Base-by-base conservation (phyloP, 352 stramenopile species). In the Phytopythium sindhum region DNA sequence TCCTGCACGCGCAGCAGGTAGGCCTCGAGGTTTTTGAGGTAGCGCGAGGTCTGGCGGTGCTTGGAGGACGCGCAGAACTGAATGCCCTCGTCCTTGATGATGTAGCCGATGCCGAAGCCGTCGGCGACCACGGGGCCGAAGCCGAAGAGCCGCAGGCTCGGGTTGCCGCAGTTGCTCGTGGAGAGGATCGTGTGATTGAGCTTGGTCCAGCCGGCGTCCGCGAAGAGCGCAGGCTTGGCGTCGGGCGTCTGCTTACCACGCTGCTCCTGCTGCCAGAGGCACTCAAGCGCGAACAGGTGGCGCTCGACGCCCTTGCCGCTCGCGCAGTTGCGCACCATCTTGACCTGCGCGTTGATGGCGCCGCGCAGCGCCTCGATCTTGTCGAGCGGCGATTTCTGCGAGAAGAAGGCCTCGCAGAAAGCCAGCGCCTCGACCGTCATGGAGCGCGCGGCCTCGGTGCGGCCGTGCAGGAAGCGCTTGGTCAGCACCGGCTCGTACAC, bases 61-160 rank as follows among this genome's bases (percentile, higher is more conserved):
- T 90, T 88, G 35, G 82, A 93, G 26, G 80, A 86, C 21, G 84
- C 86, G 60, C 86, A 95, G 68, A 95, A 88, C 69, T 97, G 86
- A 55, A 98, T 86, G 63, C 90, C 86, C 65, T 96, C 77, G 65
- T 98, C 94, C 69, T 98, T 98, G 75, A 98, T 99, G 62, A 99
- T 98, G 80, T 99, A 99, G 53, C 96, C 96, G 56, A 99, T 97
- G 57, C 96, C 96, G 76, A 98, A 98, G 37, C 96, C 96, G 67
- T 98, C 92, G 15, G 87, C 73, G 52, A 98, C 93, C 24, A 98
- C 92, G 1, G 93, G 91, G 11, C 92, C 93, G 72, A 98, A 98
- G 35, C 95, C 94, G 77, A 98, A 98, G 37, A 98, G 72, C 39
- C 89, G 75, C 51, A 99, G 78, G 65, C 88, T 95, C 42, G 96